Conservation (phyloP, 371 early-diverging fungal genomes). For the Blastocladiella emersonii region DNA sequence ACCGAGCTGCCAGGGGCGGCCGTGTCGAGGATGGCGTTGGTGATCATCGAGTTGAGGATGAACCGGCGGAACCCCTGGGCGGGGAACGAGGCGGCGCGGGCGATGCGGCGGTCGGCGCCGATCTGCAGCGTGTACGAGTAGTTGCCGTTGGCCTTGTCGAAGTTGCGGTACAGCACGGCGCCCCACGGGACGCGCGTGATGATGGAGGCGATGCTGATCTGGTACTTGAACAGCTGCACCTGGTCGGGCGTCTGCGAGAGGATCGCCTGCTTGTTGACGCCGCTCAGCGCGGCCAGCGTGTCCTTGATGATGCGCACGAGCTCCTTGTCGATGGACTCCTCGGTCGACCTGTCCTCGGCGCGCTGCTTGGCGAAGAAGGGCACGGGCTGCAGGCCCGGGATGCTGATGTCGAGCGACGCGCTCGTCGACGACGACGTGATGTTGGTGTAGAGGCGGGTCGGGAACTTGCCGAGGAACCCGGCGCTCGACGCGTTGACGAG, state of each 20-base stretch:
- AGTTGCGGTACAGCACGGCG: constrained; percentile 26
- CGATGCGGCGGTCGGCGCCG: constrained; percentile 38
- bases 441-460: constrained; percentile 16
- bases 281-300: constrained; percentile 5
- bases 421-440: neutral
- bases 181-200: constrained; percentile 13
- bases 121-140: constrained; percentile 8
- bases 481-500: neutral
- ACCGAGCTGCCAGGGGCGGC: constrained; percentile 18
- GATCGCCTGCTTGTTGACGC: neutral
- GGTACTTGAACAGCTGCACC: neutral
- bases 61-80: constrained; percentile 34
- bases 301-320: constrained; percentile 12
- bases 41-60: constrained; percentile 28
- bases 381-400: constrained; percentile 22
- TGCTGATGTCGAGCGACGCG: neutral
- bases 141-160: constrained; percentile 13
- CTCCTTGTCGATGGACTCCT: neutral
- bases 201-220: neutral
- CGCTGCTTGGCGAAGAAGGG: constrained; percentile 21
- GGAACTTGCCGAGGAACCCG: constrained; percentile 23
- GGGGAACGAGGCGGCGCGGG: constrained; percentile 31
- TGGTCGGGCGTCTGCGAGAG: neutral
- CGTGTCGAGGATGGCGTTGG: constrained; percentile 23
- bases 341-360: too few relatives aligned